These are phyloP conservation scores for Inonotus hispidus DNA, from an alignment of 1,284 basidiomycete species.

Conservation along the genomic window DNA sequence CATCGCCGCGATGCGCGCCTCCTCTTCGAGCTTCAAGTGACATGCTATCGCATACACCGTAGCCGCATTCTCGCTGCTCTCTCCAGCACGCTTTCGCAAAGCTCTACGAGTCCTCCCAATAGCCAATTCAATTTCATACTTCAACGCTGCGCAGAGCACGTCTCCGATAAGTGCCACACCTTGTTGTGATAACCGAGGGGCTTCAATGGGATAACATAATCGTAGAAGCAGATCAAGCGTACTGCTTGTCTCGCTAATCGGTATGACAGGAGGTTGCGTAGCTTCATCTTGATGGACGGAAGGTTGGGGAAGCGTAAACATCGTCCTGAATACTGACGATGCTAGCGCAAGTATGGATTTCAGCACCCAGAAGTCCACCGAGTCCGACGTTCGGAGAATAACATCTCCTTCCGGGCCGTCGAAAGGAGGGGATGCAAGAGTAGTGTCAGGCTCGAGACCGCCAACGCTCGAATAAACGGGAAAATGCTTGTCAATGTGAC, in stretches of 20 bases:
- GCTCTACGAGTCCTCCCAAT: background rate
- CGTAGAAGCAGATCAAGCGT: constrained; percentile 47
- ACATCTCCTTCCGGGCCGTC: constrained; percentile 16
- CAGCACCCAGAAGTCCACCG: constrained; percentile 22
- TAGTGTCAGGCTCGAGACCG: background rate
- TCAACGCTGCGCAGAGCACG: constrained; percentile 30
- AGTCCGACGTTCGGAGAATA: constrained; percentile 22
- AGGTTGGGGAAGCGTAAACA: constrained; percentile 25
- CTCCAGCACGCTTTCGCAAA: background rate
- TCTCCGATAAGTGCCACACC: constrained; percentile 15
- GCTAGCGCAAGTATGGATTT: constrained; percentile 22
- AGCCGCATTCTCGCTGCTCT: background rate
- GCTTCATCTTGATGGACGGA: constrained; percentile 24
- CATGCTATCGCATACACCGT: constrained; percentile 4
- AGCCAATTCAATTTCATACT: constrained; percentile 33
- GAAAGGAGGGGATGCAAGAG: background rate
- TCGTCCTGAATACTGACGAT: constrained; percentile 25
- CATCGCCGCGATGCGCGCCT: constrained; percentile 4
- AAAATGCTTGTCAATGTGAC: too few relatives aligned
- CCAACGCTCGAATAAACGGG: background rate
- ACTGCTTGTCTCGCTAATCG: constrained; percentile 34
- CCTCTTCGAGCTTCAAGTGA: constrained; percentile 6
- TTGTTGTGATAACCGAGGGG: background rate
- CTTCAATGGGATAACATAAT: constrained; percentile 38
- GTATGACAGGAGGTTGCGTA: constrained; percentile 41